Percentiles rank a stretch among this genome's conserved stretches.
phyloP scores from a whole-genome alignment of 2,329 filamentous ascomycete genomes.

The Aspergillus pseudoviridinutans region DNA sequence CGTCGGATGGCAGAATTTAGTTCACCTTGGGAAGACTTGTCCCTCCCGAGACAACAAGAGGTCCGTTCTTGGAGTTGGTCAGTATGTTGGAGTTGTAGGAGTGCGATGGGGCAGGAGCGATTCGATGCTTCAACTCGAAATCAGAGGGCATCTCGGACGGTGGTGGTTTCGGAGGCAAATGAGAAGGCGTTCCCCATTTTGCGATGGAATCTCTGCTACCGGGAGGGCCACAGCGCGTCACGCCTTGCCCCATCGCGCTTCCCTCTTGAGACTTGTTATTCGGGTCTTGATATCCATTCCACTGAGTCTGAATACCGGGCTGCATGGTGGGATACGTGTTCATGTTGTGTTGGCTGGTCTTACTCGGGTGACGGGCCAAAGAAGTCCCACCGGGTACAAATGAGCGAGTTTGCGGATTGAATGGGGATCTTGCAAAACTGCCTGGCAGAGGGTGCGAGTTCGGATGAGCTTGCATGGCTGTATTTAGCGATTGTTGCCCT shows the following conservation, averaged over 20 bases:
- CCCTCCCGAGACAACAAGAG: constrained; percentile 39
- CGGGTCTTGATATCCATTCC: constrained; percentile 25
- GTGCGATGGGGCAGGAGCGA: constrained; percentile 16
- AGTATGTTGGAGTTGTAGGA: constrained; percentile 21
- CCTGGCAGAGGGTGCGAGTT: constrained; percentile 79
- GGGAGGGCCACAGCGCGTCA: constrained; percentile 18
- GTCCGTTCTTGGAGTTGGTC: constrained; percentile 27
- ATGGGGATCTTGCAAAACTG: constrained; percentile 77
- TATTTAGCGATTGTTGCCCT: constrained; percentile 50
- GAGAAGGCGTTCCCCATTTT: constrained; percentile 49
- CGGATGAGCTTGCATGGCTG: constrained; percentile 67
- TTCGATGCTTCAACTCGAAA: constrained; percentile 38
- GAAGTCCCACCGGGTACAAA: constrained; percentile 66
- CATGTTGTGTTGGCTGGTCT: constrained; percentile 26
- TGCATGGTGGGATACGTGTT: constrained; percentile 24
- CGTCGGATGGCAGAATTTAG: constrained; percentile 5
- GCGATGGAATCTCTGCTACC: constrained; percentile 39
- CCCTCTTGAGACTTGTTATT: constrained; percentile 21
- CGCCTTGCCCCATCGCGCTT: constrained; percentile 10
- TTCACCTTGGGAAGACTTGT: constrained; percentile 24
- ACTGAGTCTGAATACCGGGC: constrained; percentile 22
- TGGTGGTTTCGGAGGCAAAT: constrained; percentile 49
- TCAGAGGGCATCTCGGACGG: constrained; percentile 43
- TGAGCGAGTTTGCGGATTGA: constrained; percentile 91
- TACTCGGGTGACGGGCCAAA: constrained; percentile 30